phyloP scores from a whole-genome alignment of 257 asterid species.

The Leonotis leonurus region DNA sequence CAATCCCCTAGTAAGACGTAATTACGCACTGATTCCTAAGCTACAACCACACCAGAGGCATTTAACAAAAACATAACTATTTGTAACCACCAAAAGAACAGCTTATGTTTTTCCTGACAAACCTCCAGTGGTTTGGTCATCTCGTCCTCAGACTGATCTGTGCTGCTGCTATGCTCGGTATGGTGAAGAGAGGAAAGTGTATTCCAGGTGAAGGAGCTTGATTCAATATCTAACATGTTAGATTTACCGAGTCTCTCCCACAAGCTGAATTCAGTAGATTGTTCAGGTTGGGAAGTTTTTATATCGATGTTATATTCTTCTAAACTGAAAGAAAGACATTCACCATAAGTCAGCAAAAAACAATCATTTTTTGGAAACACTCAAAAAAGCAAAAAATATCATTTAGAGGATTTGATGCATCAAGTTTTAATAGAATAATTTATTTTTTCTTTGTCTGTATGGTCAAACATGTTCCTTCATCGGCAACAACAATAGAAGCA shows the following conservation, averaged over 20 bases:
- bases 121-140: constrained; percentile 87
- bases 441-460: not conserved
- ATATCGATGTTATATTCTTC: constrained; percentile 45
- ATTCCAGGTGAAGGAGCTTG: constrained; percentile 77
- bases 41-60: constrained; percentile 5
- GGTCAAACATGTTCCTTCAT: not conserved
- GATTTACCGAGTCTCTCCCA: constrained; percentile 97
- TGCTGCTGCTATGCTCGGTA: constrained; percentile 75
- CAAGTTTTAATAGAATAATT: not conserved
- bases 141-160: constrained; percentile 95
- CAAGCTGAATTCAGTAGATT: constrained; percentile 60
- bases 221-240: constrained; percentile 73
- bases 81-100: not conserved
- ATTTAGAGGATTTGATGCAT: not conserved
- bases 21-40: not conserved
- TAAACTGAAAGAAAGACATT: constrained; percentile 39
- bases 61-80: constrained; percentile 1
- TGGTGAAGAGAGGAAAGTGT: constrained; percentile 89
- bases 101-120: constrained; percentile 14
- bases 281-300: constrained; percentile 49
- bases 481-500: not conserved
- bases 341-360: not conserved
- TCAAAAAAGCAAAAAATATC: not conserved
- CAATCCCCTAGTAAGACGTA: not conserved
- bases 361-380: not conserved